Base-by-base conservation (phyloP, 1,139 yeast genomes). In the Kurtzmaniella natalensis region DNA sequence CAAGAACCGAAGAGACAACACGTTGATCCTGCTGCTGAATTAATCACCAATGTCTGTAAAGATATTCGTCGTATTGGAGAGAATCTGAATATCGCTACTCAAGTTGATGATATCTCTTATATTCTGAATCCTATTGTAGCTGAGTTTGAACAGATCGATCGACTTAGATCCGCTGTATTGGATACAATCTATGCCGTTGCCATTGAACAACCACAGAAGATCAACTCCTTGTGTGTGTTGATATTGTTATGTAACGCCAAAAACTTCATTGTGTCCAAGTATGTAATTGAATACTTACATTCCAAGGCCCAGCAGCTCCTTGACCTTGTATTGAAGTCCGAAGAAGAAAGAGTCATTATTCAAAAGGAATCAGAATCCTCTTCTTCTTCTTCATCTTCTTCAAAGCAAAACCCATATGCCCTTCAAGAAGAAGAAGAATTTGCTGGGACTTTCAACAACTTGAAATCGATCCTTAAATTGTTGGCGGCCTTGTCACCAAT, bases 121-220 rank as follows among this genome's bases (percentile, higher is more conserved):
- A 78, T 71, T 54, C 72, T 78, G 41, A 77, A 66, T 40, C 89
- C 82, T 11, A 78, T 78, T 27, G 78, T 78, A 30, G 78, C 78
- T 23, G 88, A 81, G 47, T 77, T 81, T 45, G 87, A 78, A 44
- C 73, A 72, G 39, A 83, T 81, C 38, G 81, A 77, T 42, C 71
- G 70, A 37, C 73, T 81, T 42, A 70, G 87, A 39, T 63, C 60
- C 33, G 76, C 81, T 13, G 65, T 83, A 16, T 64, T 82, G 47
- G 69, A 71, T 34, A 83, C 88, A 1, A 57, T 87, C 21, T 70
- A 71, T 39, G 87, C 95, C 1, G 75, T 85, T 28, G 68, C 84
- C 7, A 59, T 74, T 27, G 98, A 92, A 57, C 96, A 89, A 57
- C 97, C 97, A 1, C 95, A 89, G 46, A 92, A 89, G 54, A 75